Base-by-base conservation (phyloP, 1,284 basidiomycete species). In the Fomes fomentarius region DNA sequence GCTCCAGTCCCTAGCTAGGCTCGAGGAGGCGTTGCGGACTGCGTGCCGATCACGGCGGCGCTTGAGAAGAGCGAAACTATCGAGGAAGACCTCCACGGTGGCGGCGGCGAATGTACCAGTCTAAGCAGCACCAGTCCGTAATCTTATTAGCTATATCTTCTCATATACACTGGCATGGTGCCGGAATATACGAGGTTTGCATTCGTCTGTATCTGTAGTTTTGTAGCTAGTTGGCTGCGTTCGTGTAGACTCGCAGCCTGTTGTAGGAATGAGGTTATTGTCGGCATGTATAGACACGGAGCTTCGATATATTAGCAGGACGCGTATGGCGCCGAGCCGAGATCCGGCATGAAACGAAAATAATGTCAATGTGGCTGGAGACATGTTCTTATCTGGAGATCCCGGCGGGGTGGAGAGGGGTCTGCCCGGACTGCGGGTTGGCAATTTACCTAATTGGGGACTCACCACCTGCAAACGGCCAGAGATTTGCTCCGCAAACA, bases 401-500 rank as follows among this genome's bases (percentile, higher is more conserved):
- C 28, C 43, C 35, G 50, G 38, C 30, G 42, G 42, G 21, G 21
- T 14, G 39, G 39, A n/a, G 42, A 21, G 21, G 37, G 25, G 47
- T 33, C 21, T 24, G 12, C 24, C n/a, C 19, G 42, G 43, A 22
- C 25, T 25, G 50, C 37, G 52, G 46, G 40, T 19, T 26, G 26
- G 22, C 17, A 30, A 31, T 15, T 52, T 65, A 52, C 63, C 63
- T 54, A 52, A 56, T 60, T 30, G 43, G 60, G 61, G 52, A 63
- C 61, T 65, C 61, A 65, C 63, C 63, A 60, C 60, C 58, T 49
- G 54, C 54, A 50, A 56, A 44, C 52, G 50, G 52, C 33, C 51
- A 48, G 54, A 60, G 54, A 61, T 60, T 66, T 62, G 54, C 62
- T 57, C 63, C 61, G 65, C 65, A 66, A 66, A 66, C 59, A 66